Evolutionary conservation across 305 asterid genomes (phyloP).

Genomic region (Plantago coronopus): DNA sequence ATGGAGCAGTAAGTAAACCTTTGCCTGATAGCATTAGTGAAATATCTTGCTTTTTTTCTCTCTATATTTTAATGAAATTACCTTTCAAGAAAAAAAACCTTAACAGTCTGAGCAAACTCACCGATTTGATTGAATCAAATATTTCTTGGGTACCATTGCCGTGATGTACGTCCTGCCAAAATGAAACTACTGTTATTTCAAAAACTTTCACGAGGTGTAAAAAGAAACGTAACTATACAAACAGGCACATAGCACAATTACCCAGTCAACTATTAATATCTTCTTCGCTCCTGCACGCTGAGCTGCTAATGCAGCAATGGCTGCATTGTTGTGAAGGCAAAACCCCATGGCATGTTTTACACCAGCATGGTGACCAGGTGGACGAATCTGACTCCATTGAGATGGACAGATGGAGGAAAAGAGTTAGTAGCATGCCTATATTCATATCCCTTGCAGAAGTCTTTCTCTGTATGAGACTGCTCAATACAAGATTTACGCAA

Average conservation of each 20-base stretch:
- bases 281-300: slow-evolving; percentile 89
- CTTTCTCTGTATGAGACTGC: slow-evolving; percentile 19
- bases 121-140: slow-evolving; percentile 80
- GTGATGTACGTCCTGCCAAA: slow-evolving; percentile 91
- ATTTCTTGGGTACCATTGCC: slow-evolving; percentile 99
- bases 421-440: slow-evolving; percentile 17
- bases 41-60: too few relatives aligned
- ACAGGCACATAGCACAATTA: slow-evolving; percentile 28
- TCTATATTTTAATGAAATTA: too few relatives aligned
- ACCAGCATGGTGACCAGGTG: slow-evolving; percentile 99
- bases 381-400: slow-evolving; percentile 72
- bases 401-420: slow-evolving; percentile 27
- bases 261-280: slow-evolving; percentile 94
- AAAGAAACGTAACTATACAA: slow-evolving; percentile 19
- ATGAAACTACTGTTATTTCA: slow-evolving; percentile 19
- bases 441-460: slow-evolving; percentile 16
- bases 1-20: too few relatives aligned
- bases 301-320: slow-evolving; percentile 92
- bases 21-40: too few relatives aligned
- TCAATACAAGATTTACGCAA: slow-evolving; percentile 6
- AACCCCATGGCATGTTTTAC: slow-evolving; percentile 96
- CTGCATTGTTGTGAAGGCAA: slow-evolving; percentile 98
- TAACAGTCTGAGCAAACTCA: slow-evolving; percentile 30
- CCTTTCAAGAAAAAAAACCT: slow-evolving; percentile 16
- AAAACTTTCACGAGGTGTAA: slow-evolving; percentile 17